Evolutionary conservation across 2,329 filamentous ascomycete genomes (phyloP), one percentile per base, ranked within the genome.

Genomic region (Phialemonium atrogriseum): DNA sequence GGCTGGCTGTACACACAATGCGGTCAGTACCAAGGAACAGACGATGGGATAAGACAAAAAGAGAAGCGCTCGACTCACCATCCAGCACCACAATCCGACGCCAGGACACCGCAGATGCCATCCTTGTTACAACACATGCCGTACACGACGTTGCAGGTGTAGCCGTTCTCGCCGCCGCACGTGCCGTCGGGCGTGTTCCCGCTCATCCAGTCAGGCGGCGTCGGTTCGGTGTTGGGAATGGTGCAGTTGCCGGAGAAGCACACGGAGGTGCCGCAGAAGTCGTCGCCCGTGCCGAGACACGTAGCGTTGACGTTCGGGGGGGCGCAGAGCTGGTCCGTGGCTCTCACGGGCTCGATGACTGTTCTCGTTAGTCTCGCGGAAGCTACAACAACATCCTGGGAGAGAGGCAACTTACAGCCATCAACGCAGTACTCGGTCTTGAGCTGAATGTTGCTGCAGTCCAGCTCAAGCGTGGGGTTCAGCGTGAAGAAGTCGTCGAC

Each of bases 291-390:
- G 5, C 48, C 50, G 22, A 46, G 16, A 29, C 52, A 55, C 3
- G 52, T 51, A 4, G 50, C 46, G 32, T 53, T 50, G n/a, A 42
- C 41, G 35, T 54, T 30, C 10, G 27, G 26, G 8, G 49, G 50
- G 10, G 52, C 52, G 30, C 51, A 55, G 24, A 44, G 26, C 5
- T 51, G 49, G 19, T 53, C 47, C 7, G 15, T 22, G 2, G 42
- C 42, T 27, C 35, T 35, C 17, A 43, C 17, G 2, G 45, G 46
- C 35, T 51, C 41, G 31, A 47, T 34, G 26, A 45, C 45, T 48
- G n/a, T n/a, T n/a, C n/a, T n/a, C n/a, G n/a, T n/a, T n/a, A n/a
- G n/a, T n/a, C n/a, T n/a, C n/a, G n/a, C n/a, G n/a, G n/a, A n/a
- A n/a, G n/a, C n/a, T n/a, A n/a, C n/a, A n/a, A n/a, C n/a, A n/a